A percentile compares a stretch with the other conserved stretches of the same genome.
These are phyloP conservation scores for Fomitopsis palustris DNA, from an alignment of 1,284 basidiomycete genomes.

Conservation along the genomic window DNA sequence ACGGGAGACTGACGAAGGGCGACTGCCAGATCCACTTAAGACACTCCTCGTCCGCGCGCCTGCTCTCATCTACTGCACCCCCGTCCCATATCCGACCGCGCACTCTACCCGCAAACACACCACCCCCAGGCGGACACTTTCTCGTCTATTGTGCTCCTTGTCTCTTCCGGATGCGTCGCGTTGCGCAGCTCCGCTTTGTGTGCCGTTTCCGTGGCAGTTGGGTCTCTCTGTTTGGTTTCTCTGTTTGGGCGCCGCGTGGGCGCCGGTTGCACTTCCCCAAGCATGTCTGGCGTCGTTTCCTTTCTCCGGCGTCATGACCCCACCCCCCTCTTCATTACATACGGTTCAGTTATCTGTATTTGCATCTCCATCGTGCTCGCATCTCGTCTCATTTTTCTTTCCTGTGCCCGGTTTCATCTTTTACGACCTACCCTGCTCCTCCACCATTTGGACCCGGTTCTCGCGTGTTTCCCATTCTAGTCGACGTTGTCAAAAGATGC, in stretches of 20 bases:
- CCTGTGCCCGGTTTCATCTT: no score
- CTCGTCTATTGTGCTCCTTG: not conserved
- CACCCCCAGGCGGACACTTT: not conserved
- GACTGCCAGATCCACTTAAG: not conserved
- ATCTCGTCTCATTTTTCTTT: not conserved
- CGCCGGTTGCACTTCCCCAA: conserved; percentile 1
- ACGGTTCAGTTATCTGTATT: not conserved
- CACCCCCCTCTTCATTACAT: no score
- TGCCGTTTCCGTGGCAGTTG: not conserved
- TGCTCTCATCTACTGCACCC: not conserved
- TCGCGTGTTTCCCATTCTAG: not conserved
- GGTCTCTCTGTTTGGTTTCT: not conserved
- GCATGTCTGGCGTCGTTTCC: conserved; percentile 1
- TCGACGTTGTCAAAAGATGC: not conserved
- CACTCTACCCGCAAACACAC: no score
- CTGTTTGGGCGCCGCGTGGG: not conserved
- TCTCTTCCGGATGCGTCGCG: not conserved
- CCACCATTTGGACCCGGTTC: not conserved
- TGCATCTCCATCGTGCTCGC: not conserved
- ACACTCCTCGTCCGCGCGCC: not conserved
- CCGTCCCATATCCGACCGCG: no score
- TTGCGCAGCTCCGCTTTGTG: not conserved
- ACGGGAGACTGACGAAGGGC: not conserved
- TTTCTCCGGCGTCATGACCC: not conserved
- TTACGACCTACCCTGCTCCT: not conserved